Evolutionary conservation across 768 basidiomycete species (phyloP), one percentile per base, ranked within the genome.

Genomic region (Rhizopogon sp.): DNA sequence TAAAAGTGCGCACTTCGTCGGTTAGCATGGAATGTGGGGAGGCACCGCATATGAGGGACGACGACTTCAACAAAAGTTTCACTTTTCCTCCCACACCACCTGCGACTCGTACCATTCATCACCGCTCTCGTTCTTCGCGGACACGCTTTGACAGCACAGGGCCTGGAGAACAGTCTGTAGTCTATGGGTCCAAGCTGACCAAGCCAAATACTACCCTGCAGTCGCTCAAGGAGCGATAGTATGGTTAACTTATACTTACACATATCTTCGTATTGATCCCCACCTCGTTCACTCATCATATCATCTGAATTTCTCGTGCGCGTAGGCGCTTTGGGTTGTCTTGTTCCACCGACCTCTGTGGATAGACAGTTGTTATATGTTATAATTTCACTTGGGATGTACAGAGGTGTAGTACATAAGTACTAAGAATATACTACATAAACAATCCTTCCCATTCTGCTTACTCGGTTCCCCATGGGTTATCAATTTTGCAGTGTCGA

Each of bases 51-150:
- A 54, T 73, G 47, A 58, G 65, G 56, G 72, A 71, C 55, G 72
- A 71, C 55, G 72, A 76, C 39, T 57, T 75, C 42, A 66, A 72
- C 44, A 72, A 73, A 39, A 65, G 76, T 58, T 78, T 70, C 57
- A 71, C 75, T 13, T 79, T 77, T 55, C 78, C 77, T 42, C 73
- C 74, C 22, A 29, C 22, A n/a, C 39, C 54, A 11, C 16, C 41
- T 57, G 37, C 25, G 13, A 17, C 22, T 31, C 7, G 47, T 16
- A 45, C 33, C 28, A 43, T 52, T 16, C 58, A 58, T 29, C 58
- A 52, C 22, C 58, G 58, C n/a, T 53, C 50, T 56, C 50, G 58
- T 20, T 58, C 58, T 39, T 58, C 58, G 13, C 50, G 50, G 10
- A 25, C 37, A 10, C 37, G 33, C 3, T 22, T 44, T n/a, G 20